phyloP scores from a whole-genome alignment of 108 stramenopile genomes.

The Bacterosira constricta region DNA sequence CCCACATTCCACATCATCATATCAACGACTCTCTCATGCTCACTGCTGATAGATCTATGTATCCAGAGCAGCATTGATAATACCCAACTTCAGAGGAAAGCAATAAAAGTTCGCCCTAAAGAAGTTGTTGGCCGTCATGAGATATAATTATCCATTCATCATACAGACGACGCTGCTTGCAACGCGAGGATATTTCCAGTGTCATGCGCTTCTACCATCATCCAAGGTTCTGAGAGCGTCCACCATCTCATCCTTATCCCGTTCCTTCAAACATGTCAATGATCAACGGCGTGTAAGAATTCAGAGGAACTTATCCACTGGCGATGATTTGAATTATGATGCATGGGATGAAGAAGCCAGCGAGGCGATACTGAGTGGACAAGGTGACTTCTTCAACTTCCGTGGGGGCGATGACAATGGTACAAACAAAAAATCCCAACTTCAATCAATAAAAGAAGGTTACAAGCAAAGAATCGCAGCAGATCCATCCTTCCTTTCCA shows the following conservation, averaged over 20 bases:
- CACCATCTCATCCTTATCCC: neutral
- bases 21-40: too few relatives aligned
- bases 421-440: too few relatives aligned
- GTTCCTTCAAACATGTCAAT: neutral
- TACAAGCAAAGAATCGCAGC: conserved; percentile 63
- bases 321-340: conserved; percentile 8
- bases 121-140: too few relatives aligned
- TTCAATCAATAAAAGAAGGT: conserved; percentile 40
- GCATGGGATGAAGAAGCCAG: conserved; percentile 5
- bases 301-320: neutral
- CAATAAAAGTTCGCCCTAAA: too few relatives aligned
- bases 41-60: too few relatives aligned
- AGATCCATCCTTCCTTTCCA: conserved; percentile 73
- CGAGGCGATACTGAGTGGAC: conserved; percentile 11
- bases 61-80: too few relatives aligned
- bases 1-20: too few relatives aligned
- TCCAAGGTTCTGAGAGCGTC: neutral
- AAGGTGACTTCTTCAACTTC: neutral
- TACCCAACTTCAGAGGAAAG: too few relatives aligned
- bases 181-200: neutral
- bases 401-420: neutral
- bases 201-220: neutral
- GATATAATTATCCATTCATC: too few relatives aligned
- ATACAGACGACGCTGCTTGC: neutral
- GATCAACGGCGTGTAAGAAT: neutral